phyloP scores from a whole-genome alignment of 2,329 filamentous ascomycete species.

The Fusarium incarnatum region DNA sequence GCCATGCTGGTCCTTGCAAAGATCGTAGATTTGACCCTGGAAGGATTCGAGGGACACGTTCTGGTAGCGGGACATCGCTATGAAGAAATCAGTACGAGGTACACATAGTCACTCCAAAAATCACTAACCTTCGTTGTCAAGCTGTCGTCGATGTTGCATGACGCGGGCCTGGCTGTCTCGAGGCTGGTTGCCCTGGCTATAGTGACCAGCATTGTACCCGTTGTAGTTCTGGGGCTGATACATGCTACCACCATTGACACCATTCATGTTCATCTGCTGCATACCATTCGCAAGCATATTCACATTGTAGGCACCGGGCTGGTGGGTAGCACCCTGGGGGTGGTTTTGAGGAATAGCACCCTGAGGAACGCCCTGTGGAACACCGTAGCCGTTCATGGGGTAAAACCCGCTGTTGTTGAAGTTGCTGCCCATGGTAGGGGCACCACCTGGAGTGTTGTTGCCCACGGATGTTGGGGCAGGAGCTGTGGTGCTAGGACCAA shows the following conservation, averaged over 20 bases:
- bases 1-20: constrained; percentile 98
- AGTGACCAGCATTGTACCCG: constrained; percentile 64
- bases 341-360: constrained; percentile 20
- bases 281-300: constrained; percentile 74
- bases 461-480: constrained; percentile 46
- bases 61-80: constrained; percentile 81
- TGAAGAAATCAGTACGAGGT: constrained; percentile 46
- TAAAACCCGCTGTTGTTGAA: constrained; percentile 51
- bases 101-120: neutral
- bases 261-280: constrained; percentile 71
- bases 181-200: constrained; percentile 65
- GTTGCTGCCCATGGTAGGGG: constrained; percentile 46
- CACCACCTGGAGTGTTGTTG: constrained; percentile 44
- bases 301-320: constrained; percentile 48
- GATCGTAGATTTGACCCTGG: constrained; percentile 83
- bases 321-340: constrained; percentile 38
- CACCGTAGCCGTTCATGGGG: constrained; percentile 47
- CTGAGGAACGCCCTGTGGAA: constrained; percentile 43
- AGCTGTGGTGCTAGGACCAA: constrained; percentile 69
- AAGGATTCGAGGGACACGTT: constrained; percentile 86
- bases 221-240: constrained; percentile 70
- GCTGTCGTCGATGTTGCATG: constrained; percentile 79
- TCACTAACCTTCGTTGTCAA: constrained; percentile 75
- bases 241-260: constrained; percentile 55
- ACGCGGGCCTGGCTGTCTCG: constrained; percentile 82